Conservation (phyloP, 768 basidiomycete species). For the Phylloporus scabripes region DNA sequence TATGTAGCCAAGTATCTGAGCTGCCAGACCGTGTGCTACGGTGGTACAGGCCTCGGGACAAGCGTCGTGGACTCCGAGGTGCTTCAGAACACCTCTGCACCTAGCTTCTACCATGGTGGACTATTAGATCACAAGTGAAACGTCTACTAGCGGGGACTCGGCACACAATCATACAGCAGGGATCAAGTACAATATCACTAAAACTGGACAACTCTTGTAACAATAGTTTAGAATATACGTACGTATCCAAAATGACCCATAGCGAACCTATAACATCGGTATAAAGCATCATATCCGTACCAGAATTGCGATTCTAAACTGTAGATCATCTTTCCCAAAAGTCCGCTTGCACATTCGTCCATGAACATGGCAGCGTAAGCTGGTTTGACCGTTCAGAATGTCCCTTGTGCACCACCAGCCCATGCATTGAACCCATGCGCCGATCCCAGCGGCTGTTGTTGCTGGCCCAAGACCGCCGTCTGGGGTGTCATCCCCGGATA, state of each 20-base stretch:
- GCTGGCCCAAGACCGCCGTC: slow-evolving; percentile 18
- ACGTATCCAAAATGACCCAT: neutral
- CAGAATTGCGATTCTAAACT: neutral
- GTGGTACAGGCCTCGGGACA: too few relatives aligned
- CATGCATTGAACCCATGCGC: slow-evolving; percentile 16
- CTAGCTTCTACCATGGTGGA: too few relatives aligned
- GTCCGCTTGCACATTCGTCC: neutral
- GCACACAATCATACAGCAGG: neutral
- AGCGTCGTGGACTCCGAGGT: too few relatives aligned
- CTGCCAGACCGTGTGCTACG: too few relatives aligned
- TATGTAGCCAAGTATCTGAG: too few relatives aligned
- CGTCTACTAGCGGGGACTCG: neutral
- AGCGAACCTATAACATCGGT: neutral
- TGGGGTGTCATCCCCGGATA: slow-evolving; percentile 27
- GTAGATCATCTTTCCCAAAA: neutral
- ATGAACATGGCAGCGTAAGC: neutral
- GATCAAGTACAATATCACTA: neutral
- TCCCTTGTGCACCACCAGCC: slow-evolving; percentile 11
- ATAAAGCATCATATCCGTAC: neutral
- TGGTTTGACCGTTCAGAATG: slow-evolving; percentile 11
- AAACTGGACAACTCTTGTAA: neutral
- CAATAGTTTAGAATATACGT: neutral
- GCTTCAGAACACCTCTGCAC: too few relatives aligned
- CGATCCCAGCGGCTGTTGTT: slow-evolving; percentile 17
- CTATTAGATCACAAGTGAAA: neutral